Evolutionary conservation across 148 eudicot genomes (phyloP).

Genomic region (Persicaria maculosa): DNA sequence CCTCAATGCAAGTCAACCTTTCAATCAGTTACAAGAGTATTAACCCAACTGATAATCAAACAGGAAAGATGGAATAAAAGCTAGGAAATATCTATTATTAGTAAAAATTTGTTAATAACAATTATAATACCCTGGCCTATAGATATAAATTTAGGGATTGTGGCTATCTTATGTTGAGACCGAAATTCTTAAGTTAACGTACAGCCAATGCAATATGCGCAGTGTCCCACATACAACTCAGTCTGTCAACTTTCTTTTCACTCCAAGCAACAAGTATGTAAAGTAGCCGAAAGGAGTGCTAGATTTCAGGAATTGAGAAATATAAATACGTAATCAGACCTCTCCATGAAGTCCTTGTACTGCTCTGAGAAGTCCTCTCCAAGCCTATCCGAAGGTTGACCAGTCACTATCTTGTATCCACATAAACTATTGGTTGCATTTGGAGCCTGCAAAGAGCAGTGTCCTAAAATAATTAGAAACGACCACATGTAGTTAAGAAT

Average conservation of each 20-base stretch:
- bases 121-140: background rate
- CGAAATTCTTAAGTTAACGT: background rate
- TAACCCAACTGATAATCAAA: background rate
- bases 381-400: constrained; percentile 96
- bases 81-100: background rate
- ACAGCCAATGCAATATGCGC: background rate
- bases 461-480: constrained; percentile 15
- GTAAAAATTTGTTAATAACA: background rate
- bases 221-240: background rate
- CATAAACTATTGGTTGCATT: constrained; percentile 88
- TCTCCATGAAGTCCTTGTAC: constrained; percentile 68
- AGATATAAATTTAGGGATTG: background rate
- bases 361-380: constrained; percentile 90
- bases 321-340: constrained; percentile 22
- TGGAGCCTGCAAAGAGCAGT: constrained; percentile 46
- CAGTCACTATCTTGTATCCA: constrained; percentile 90
- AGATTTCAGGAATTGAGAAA: background rate
- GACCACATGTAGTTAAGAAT: background rate
- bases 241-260: background rate
- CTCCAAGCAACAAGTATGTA: background rate
- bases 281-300: background rate
- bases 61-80: too few species aligned
- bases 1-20: constrained; percentile 80
- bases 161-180: background rate
- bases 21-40: constrained; percentile 11